phyloP scores from a whole-genome alignment of 116 monocot genomes.

The Phalaenopsis hybrid region DNA sequence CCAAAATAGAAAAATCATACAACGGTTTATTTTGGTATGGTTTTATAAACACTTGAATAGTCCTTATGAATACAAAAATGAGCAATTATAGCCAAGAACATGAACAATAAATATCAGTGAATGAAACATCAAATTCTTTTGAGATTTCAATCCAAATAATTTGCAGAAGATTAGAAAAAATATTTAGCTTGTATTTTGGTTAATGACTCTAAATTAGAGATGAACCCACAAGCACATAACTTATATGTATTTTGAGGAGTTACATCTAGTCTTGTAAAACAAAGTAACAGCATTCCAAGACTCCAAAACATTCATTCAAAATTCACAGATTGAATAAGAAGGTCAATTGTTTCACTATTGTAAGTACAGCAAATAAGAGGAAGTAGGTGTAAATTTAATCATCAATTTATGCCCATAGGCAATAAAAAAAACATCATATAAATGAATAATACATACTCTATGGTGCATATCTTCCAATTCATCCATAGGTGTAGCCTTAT shows the following conservation, averaged over 20 bases:
- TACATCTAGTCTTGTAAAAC: background rate
- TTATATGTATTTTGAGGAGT: background rate
- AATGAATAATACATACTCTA: slow-evolving; percentile 43
- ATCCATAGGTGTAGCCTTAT: slow-evolving; percentile 80
- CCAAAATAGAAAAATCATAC: too few relatives aligned
- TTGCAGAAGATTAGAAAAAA: background rate
- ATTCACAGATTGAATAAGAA: background rate
- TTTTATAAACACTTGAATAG: too few relatives aligned
- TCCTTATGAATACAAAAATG: background rate
- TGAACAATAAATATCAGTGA: background rate
- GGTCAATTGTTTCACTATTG: background rate
- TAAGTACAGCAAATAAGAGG: background rate
- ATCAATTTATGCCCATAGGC: background rate
- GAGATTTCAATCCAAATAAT: background rate
- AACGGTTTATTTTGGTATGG: too few relatives aligned
- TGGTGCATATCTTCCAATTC: slow-evolving; percentile 93
- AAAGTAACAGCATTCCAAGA: background rate
- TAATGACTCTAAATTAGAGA: background rate
- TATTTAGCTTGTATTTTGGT: background rate
- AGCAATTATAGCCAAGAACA: background rate
- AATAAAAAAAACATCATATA: background rate
- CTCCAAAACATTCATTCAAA: background rate
- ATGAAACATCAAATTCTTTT: background rate
- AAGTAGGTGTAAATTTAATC: too few relatives aligned
- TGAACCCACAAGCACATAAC: background rate